Base-by-base conservation (phyloP, 371 early-diverging fungal species). In the Mucor mucedo region DNA sequence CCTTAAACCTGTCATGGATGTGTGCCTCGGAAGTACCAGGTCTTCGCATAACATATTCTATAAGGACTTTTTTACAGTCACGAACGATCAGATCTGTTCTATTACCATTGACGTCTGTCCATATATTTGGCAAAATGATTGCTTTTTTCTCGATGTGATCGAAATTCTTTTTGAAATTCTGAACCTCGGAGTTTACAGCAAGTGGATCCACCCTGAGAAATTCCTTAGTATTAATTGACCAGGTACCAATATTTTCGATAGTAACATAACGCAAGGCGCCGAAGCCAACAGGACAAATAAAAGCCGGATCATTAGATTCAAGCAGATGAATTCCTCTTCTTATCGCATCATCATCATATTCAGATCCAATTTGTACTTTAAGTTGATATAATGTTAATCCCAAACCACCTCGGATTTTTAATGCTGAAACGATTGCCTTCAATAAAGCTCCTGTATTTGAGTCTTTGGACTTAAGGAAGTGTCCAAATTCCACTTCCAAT, bases 71-170 rank as follows among this genome's bases (percentile, higher is more conserved):
- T 11, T 65, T 41, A 60, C 68, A 71, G 4, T 63, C 70, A 9
- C 60, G 45, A 40, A 67, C 9, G 5, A 77, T 52, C 8, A 62
- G 9, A 21, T 48, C 52, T 2, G 70, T 75, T 0, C 50, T 33
- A 3, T 27, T 27, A 10, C 80, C 80, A 49, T 69, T 75, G 27
- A 73, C 45, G 41, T 71, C 70, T 6, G 58, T 62, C 77, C 77
- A 79, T 13, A 75, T 29, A 1, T 60, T 67, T n/a, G 76, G 71
- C 4, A 57, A 16, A 28, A 72, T 54, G 14, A 64, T 14, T 21
- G 49, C 45, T 41, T 63, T 60, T n/a, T 62, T 50, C n/a, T 33
- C 21, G 5, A 9, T 27, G 21, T 6, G 3, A 9, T n/a, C 14
- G 4, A 30, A 5, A 29, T 39, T 30, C 5, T 4, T 55, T 4